A percentile compares a stretch with the other conserved stretches of the same genome.
These are phyloP conservation scores for Hypoxylon sp. DNA, from an alignment of 2,329 filamentous ascomycete genomes.

Conservation along the genomic window DNA sequence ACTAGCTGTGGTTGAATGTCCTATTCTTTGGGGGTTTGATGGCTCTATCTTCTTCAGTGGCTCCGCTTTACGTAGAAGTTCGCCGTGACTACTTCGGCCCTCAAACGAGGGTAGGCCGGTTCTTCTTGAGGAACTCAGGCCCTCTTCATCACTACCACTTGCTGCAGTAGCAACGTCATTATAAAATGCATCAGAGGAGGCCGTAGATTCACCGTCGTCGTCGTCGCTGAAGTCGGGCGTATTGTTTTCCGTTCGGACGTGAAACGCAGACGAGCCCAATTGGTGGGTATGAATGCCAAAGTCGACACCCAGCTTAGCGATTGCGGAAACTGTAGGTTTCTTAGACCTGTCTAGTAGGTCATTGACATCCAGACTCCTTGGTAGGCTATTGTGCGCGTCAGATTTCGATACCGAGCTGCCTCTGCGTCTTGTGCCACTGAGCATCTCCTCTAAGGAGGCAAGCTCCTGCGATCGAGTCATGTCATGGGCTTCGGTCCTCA, in stretches of 20 bases:
- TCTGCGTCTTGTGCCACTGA: constrained; percentile 58
- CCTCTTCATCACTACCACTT: constrained; percentile 58
- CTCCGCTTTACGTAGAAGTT: constrained; percentile 51
- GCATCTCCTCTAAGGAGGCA: constrained; percentile 58
- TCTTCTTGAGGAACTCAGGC: constrained; percentile 51
- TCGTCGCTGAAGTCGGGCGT: constrained; percentile 43
- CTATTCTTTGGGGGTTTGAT: constrained; percentile 33
- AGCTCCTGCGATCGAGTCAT: constrained; percentile 60
- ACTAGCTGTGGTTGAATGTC: constrained; percentile 21
- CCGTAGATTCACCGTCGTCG: constrained; percentile 41
- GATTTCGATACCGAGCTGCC: constrained; percentile 60
- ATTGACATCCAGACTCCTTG: constrained; percentile 62
- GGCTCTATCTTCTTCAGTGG: constrained; percentile 49
- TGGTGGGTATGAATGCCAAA: constrained; percentile 82
- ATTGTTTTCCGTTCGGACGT: constrained; percentile 43
- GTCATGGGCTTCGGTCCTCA: constrained; percentile 58
- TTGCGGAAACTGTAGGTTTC: constrained; percentile 65
- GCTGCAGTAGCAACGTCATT: constrained; percentile 56
- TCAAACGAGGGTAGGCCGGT: constrained; percentile 45
- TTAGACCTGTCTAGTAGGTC: constrained; percentile 73
- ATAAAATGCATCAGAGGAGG: constrained; percentile 51
- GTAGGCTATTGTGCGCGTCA: constrained; percentile 42
- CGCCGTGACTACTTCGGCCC: constrained; percentile 57
- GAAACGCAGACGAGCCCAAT: constrained; percentile 72
- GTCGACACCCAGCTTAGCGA: constrained; percentile 71